A percentile compares a stretch with the other conserved stretches of the same genome.
phyloP scores from a whole-genome alignment of 192 early-diverging fungal species.

The Kappamyces sp. region DNA sequence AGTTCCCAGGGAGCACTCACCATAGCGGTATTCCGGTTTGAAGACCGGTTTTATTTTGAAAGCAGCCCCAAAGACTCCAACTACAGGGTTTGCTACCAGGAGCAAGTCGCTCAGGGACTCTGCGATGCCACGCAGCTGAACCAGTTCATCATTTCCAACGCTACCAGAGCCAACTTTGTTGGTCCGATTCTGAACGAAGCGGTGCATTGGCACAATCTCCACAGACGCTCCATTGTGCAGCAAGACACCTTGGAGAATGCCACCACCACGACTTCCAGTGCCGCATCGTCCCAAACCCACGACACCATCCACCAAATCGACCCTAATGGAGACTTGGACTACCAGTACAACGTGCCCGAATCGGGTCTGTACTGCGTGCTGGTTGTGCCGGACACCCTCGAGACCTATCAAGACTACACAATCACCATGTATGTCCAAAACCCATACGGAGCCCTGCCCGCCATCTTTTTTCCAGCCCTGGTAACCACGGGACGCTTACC shows the following conservation, averaged over 20 bases:
- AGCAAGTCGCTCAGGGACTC: neutral
- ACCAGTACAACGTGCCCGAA: constrained; percentile 63
- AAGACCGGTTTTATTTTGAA: constrained; percentile 3
- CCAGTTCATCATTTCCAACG: neutral
- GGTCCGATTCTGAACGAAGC: neutral
- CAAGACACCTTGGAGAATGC: neutral
- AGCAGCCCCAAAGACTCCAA: neutral
- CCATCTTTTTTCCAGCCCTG: constrained; percentile 83
- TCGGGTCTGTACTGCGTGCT: constrained; percentile 88
- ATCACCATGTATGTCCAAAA: constrained; percentile 65
- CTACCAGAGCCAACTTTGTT: neutral
- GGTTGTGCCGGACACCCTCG: constrained; percentile 31
- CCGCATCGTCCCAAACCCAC: neutral
- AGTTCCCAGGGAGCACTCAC: neutral
- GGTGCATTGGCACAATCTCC: neutral
- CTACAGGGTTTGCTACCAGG: neutral
- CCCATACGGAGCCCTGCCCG: constrained; percentile 79
- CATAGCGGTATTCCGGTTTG: constrained; percentile 1
- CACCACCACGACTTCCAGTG: neutral
- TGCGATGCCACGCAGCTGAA: neutral
- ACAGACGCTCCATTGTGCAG: neutral
- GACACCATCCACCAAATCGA: neutral
- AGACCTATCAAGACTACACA: constrained; percentile 37
- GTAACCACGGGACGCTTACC: too few relatives aligned
- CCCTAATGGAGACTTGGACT: too few relatives aligned